Evolutionary conservation across 2,329 filamentous ascomycete genomes (phyloP).

Genomic region (Ophiostoma sp.): DNA sequence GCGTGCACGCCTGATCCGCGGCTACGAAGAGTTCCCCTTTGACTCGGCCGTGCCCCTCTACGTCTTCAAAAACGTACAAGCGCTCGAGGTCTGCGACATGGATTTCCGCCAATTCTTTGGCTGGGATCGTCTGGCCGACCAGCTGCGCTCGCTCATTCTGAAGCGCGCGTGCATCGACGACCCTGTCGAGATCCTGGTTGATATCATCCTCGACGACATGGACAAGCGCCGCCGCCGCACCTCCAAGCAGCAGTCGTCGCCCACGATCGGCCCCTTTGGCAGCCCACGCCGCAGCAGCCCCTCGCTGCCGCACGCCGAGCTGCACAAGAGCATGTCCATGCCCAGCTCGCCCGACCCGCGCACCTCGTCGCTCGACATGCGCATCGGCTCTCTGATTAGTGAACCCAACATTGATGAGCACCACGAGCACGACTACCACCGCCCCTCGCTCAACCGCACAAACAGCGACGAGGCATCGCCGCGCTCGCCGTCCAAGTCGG

Average conservation of each 20-base stretch:
- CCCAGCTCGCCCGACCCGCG: conserved; percentile 57
- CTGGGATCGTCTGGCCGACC: conserved; percentile 90
- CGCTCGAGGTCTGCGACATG: conserved; percentile 88
- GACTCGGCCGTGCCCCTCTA: conserved; percentile 95
- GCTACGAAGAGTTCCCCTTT: conserved; percentile 96
- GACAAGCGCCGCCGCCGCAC: conserved; percentile 84
- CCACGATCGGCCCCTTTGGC: conserved; percentile 57
- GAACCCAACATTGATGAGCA: conserved; percentile 43
- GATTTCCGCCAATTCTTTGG: conserved; percentile 97
- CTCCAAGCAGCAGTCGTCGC: conserved; percentile 77
- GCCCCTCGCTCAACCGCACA: conserved; percentile 43
- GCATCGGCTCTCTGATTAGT: conserved; percentile 56
- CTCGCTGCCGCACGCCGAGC: conserved; percentile 58
- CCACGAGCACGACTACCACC: conserved; percentile 35
- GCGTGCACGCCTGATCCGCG: conserved; percentile 80
- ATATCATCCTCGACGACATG: conserved; percentile 94
- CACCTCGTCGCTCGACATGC: conserved; percentile 45
- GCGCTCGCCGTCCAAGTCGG: conserved; percentile 41
- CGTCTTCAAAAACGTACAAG: conserved; percentile 93
- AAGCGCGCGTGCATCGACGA: conserved; percentile 86
- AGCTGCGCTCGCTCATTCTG: conserved; percentile 80
- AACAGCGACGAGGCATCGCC: conserved; percentile 43
- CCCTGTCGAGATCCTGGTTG: conserved; percentile 79
- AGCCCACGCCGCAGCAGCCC: conserved; percentile 60
- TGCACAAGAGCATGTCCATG: conserved; percentile 62